Evolutionary conservation across 768 basidiomycete species (phyloP), one percentile per base, ranked within the genome.

Genomic region (Leccinum aurantiacum): DNA sequence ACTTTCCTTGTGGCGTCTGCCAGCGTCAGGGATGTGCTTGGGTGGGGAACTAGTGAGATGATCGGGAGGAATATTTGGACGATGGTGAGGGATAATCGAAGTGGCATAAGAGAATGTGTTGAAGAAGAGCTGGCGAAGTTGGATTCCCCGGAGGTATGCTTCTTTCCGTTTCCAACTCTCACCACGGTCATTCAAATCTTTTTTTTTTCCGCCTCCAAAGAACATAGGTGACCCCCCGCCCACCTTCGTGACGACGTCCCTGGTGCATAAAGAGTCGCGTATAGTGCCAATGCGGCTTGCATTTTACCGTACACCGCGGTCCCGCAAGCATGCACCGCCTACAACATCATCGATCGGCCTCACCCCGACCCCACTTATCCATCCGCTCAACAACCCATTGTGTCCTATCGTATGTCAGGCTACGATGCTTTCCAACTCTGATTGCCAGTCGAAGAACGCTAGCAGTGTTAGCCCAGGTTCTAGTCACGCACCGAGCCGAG

Each of bases 11-110:
- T 80, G 27, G 79, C 81, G 1, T 82, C 84, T 8, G 68, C 73
- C 2, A 82, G 78, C 3, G 78, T 85, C 54, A 71, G 78, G 62
- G 85, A 89, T 66, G 77, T 94, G 11, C 80, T 93, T 4, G 91
- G 88, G 9, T 88, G 83, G 82, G 74, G 76, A 41, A 71, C 75
- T 4, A 76, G 76, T 10, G 87, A 88, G 55, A 65, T 86, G 11
- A 71, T 85, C 22, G 86, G 88, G 6, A 73, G 76, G 63, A 72
- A 69, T 19, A 60, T 86, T 3, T 73, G 68, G 63, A 74, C 75
- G 35, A 71, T 84, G 52, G 64, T 81, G 13, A 66, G 67, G 24
- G 71, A 70, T 52, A 60, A 54, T 53, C 62, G 61, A 35, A 41
- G 35, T 35, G 56, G 60, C 31, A 46, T 66, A 17, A 65, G 64